Conservation (phyloP, 495 filamentous ascomycete genomes). For the Pseudevernia furfuracea region DNA sequence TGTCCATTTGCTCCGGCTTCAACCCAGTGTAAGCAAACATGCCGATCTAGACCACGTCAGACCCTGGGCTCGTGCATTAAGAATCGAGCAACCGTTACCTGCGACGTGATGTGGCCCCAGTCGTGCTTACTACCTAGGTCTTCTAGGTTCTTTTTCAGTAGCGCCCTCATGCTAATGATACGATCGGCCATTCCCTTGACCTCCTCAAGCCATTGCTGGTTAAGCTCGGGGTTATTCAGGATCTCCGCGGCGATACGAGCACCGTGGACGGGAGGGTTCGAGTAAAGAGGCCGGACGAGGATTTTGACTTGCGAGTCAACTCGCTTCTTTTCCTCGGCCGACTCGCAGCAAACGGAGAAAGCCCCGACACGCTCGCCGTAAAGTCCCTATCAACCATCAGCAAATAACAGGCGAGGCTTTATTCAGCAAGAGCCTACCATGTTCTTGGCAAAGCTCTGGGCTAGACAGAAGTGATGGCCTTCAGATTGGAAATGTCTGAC, state of each 20-base stretch:
- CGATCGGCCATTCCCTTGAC: conserved; percentile 99
- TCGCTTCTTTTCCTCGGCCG: conserved; percentile 86
- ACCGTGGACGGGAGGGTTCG: conserved; percentile 93
- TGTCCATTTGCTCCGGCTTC: conserved; percentile 85
- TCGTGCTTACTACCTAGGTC: conserved; percentile 89
- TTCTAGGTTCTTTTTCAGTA: conserved; percentile 90
- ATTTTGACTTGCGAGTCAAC: conserved; percentile 98
- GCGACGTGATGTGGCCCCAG: conserved; percentile 96
- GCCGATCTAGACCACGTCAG: conserved; percentile 59
- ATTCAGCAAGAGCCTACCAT: conserved; percentile 52
- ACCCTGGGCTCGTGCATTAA: background rate
- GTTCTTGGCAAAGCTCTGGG: conserved; percentile 99
- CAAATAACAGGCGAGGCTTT: background rate
- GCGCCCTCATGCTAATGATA: conserved; percentile 94
- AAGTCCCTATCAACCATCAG: conserved; percentile 54
- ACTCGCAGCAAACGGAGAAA: conserved; percentile 83
- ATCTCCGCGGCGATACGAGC: conserved; percentile 90
- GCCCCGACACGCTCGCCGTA: conserved; percentile 98
- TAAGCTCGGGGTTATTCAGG: conserved; percentile 76
- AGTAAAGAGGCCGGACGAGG: conserved; percentile 92
- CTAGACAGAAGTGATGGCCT: conserved; percentile 81
- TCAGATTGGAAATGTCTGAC: conserved; percentile 85
- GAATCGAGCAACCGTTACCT: conserved; percentile 36
- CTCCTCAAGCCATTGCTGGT: conserved; percentile 91
- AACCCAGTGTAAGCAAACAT: conserved; percentile 99